Percentiles rank a stretch among this genome's conserved stretches.
phyloP scores from a whole-genome alignment of 768 basidiomycete species.

The Lyophyllum atratum region DNA sequence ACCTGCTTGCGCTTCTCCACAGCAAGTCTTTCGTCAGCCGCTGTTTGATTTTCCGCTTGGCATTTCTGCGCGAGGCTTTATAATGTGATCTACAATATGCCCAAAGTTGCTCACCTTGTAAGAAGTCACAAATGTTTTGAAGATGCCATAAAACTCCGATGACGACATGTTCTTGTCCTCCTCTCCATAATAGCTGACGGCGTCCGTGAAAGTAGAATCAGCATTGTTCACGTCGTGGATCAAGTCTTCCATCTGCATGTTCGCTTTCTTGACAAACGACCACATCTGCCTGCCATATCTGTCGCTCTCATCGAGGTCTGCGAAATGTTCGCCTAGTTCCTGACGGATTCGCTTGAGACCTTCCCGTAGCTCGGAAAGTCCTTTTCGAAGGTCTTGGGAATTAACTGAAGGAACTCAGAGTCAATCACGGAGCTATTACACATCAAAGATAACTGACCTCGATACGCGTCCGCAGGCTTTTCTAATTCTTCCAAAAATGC shows the following conservation, averaged over 20 bases:
- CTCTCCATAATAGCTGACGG: conserved; percentile 90
- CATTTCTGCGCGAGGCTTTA: conserved; percentile 68
- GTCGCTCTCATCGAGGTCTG: conserved; percentile 69
- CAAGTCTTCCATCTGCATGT: conserved; percentile 76
- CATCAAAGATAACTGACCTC: conserved; percentile 55
- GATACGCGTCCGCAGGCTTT: conserved; percentile 89
- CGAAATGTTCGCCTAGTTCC: conserved; percentile 80
- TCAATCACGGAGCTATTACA: not conserved
- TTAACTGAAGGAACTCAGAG: conserved; percentile 58
- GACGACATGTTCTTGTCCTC: conserved; percentile 86
- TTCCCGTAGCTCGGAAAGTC: conserved; percentile 67
- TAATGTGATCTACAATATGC: not conserved
- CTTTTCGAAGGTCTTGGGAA: conserved; percentile 81
- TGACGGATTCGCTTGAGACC: conserved; percentile 79
- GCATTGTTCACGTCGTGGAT: conserved; percentile 87
- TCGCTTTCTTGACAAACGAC: conserved; percentile 80
- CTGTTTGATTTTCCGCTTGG: conserved; percentile 73
- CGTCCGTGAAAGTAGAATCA: conserved; percentile 80
- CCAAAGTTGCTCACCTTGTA: conserved; percentile 62
- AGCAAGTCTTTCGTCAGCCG: conserved; percentile 69
- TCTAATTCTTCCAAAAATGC: conserved; percentile 86
- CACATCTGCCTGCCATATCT: conserved; percentile 92
- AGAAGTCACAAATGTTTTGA: conserved; percentile 95
- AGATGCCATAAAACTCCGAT: conserved; percentile 93
- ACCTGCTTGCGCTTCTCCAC: conserved; percentile 69